phyloP scores from a whole-genome alignment of 1,139 yeast species.

The Diutina scorzettiae region DNA sequence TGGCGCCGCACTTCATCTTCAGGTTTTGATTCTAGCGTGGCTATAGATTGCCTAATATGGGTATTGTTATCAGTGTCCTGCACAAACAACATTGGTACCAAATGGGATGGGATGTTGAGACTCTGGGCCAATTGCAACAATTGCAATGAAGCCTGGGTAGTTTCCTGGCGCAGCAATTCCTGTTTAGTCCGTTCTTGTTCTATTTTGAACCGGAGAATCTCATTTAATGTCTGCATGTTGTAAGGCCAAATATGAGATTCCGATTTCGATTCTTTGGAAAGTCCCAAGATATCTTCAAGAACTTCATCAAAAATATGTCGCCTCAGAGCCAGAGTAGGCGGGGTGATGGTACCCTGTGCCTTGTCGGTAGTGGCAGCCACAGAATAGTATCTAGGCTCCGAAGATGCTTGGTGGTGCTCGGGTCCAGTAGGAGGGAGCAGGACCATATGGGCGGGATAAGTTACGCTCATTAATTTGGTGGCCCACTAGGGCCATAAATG shows the following conservation, averaged over 20 bases:
- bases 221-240: slow-evolving; percentile 1
- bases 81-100: slow-evolving; percentile 5
- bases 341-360: slow-evolving; percentile 4
- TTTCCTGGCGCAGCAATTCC: slow-evolving; percentile 4
- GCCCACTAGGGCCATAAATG: too few species aligned
- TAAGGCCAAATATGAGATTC: slow-evolving; percentile 1
- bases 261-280: neutral
- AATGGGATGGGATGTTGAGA: neutral
- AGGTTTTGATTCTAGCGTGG: neutral
- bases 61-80: neutral
- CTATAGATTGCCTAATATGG: neutral
- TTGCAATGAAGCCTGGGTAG: neutral
- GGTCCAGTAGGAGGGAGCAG: neutral
- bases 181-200: slow-evolving; percentile 5
- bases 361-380: neutral
- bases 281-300: slow-evolving; percentile 4
- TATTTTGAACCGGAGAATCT: neutral
- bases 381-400: neutral
- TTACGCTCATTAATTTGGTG: slow-evolving; percentile 5
- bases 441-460: slow-evolving; percentile 4
- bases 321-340: neutral
- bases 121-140: slow-evolving; percentile 1
- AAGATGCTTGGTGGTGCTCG: neutral
- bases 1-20: neutral
- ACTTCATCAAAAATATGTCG: slow-evolving; percentile 1